Evolutionary conservation across 495 filamentous ascomycete species (phyloP).

Genomic region (Hyaloscypha bicolor): DNA sequence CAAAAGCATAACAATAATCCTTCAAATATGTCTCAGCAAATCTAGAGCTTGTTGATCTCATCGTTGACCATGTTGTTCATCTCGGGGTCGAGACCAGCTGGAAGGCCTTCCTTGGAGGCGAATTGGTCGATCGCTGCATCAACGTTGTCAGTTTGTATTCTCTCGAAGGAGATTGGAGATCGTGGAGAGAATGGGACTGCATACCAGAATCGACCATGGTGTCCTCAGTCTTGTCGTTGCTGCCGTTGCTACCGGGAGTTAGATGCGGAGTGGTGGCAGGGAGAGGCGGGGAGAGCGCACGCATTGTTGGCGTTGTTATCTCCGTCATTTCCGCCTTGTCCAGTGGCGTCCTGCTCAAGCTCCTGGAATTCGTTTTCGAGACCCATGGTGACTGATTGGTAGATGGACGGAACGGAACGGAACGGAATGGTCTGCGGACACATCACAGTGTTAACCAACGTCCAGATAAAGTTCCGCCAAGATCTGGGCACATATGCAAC

Average conservation of each 20-base stretch:
- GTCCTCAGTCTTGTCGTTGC: slow-evolving; percentile 35
- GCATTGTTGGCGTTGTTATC: slow-evolving; percentile 37
- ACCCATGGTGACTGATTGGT: slow-evolving; percentile 27
- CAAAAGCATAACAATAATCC: not conserved
- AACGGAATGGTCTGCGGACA: not conserved
- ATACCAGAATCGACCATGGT: slow-evolving; percentile 33
- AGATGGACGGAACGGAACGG: slow-evolving; percentile 3
- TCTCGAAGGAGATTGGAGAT: not conserved
- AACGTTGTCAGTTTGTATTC: slow-evolving; percentile 12
- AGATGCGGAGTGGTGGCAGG: not conserved
- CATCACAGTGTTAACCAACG: not conserved
- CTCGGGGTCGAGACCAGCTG: slow-evolving; percentile 34
- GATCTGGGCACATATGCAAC: not conserved
- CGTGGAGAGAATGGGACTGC: slow-evolving; percentile 18
- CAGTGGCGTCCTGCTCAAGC: slow-evolving; percentile 29
- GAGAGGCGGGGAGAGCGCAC: not conserved
- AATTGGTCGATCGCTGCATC: slow-evolving; percentile 31
- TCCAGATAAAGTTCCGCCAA: slow-evolving; percentile 3
- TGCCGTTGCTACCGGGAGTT: slow-evolving; percentile 21
- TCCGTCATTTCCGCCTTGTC: slow-evolving; percentile 31
- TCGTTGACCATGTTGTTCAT: slow-evolving; percentile 40
- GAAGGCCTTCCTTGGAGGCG: slow-evolving; percentile 37
- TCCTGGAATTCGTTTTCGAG: slow-evolving; percentile 29
- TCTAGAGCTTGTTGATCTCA: slow-evolving; percentile 37
- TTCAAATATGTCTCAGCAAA: not conserved